phyloP scores from a whole-genome alignment of 2,329 filamentous ascomycete species.

The Colletotrichum sojae region DNA sequence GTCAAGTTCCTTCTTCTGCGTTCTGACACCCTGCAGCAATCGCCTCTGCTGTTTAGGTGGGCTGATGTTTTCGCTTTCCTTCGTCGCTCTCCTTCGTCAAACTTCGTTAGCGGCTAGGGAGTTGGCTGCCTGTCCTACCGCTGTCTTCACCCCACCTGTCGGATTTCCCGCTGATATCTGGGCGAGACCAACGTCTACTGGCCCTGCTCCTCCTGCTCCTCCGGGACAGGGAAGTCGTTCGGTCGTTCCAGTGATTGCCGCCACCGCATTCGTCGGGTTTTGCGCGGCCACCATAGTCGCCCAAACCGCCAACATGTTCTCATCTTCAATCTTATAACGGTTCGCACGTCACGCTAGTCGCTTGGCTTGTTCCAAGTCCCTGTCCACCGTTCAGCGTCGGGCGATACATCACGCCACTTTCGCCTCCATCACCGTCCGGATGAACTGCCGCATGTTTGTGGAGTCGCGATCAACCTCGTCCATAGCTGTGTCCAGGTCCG shows the following conservation, averaged over 20 bases:
- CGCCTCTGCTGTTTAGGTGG: no score
- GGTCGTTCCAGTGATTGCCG: not conserved
- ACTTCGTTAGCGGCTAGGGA: not conserved
- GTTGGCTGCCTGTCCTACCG: constrained; percentile 18
- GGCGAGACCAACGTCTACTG: not conserved
- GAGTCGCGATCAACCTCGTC: constrained; percentile 60
- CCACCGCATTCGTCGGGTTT: constrained; percentile 1
- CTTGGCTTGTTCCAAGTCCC: constrained; percentile 21
- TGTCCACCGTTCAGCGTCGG: constrained; percentile 9
- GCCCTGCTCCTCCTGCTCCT: not conserved
- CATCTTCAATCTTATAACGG: not conserved
- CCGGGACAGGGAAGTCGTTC: not conserved
- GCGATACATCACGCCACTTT: constrained; percentile 58
- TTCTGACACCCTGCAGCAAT: no score
- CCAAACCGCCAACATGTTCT: not conserved
- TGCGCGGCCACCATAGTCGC: not conserved
- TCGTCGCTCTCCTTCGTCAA: not conserved
- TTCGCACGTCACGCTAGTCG: constrained; percentile 5
- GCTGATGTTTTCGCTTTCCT: not conserved
- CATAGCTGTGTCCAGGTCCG: constrained; percentile 60
- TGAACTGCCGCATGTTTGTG: constrained; percentile 70
- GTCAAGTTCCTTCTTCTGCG: no score
- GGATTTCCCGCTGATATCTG: constrained; percentile 10
- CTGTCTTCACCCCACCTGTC: constrained; percentile 11
- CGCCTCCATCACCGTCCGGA: constrained; percentile 72